phyloP scores from a whole-genome alignment of 2,329 filamentous ascomycete species.

The Claviceps monticola region DNA sequence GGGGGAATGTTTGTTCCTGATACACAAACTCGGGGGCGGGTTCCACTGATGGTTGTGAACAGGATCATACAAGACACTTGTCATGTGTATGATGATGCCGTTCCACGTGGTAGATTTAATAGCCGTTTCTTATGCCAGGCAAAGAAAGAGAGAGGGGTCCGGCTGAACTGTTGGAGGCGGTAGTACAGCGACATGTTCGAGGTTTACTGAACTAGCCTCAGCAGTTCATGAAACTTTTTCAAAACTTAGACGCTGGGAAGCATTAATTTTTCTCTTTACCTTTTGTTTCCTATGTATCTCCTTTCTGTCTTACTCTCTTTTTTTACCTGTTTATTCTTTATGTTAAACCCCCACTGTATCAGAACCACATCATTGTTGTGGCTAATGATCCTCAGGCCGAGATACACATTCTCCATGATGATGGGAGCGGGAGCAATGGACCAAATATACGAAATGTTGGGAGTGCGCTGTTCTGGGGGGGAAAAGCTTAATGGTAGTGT shows the following conservation, averaged over 20 bases:
- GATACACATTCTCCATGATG: not conserved
- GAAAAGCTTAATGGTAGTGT: constrained; percentile 1
- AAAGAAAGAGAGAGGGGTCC: not conserved
- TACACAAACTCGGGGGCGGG: not conserved
- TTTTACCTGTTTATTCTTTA: constrained; percentile 1
- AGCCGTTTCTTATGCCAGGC: not conserved
- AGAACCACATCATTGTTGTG: not conserved
- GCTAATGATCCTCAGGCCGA: not conserved
- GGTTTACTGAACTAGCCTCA: constrained; percentile 1
- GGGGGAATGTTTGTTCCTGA: not conserved
- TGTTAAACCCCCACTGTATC: not conserved
- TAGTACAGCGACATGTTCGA: constrained; percentile 3
- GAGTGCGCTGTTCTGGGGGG: not conserved
- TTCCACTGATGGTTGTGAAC: not conserved
- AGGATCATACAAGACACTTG: constrained; percentile 1
- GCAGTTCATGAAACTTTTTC: not conserved
- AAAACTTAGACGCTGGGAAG: constrained; percentile 4
- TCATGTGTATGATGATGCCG: not conserved
- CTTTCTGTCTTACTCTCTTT: not conserved
- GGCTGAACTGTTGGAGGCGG: not conserved
- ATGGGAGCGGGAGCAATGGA: not conserved
- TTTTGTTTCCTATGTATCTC: not conserved
- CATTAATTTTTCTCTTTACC: constrained; percentile 1
- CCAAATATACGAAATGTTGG: not conserved
- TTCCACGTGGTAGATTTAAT: not conserved